Percentiles rank a stretch among this genome's conserved stretches.
These are phyloP conservation scores for Cercophora samala DNA, from an alignment of 495 filamentous ascomycete species.

Conservation along the genomic window DNA sequence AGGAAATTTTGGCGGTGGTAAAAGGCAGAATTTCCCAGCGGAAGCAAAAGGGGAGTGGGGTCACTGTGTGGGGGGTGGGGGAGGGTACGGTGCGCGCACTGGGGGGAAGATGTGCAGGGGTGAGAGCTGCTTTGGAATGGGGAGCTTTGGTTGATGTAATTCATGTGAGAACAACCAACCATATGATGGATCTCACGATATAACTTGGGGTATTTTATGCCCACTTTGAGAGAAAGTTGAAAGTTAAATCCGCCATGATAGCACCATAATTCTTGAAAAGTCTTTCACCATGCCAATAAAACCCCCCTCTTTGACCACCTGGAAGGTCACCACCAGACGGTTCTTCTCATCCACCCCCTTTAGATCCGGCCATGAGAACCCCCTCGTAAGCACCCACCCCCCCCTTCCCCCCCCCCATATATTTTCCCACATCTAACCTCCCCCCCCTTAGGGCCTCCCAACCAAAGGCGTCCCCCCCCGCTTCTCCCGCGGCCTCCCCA, in stretches of 20 bases:
- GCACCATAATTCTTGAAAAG: neutral
- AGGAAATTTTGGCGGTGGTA: constrained; percentile 49
- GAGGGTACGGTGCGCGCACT: neutral
- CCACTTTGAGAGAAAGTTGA: neutral
- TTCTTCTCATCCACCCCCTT: constrained; percentile 35
- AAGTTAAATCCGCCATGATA: neutral
- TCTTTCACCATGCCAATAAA: constrained; percentile 35
- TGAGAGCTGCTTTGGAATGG: neutral
- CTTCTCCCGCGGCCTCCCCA: constrained; percentile 79
- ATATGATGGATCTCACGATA: neutral
- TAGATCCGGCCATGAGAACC: constrained; percentile 75
- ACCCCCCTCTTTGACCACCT: constrained; percentile 47
- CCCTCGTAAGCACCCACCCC: constrained; percentile 55
- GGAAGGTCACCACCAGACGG: constrained; percentile 64
- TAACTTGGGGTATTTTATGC: neutral
- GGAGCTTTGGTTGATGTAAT: neutral
- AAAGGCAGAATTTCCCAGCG: constrained; percentile 39
- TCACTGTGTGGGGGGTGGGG: neutral
- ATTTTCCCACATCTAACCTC: constrained; percentile 16
- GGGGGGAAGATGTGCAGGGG: constrained; percentile 3
- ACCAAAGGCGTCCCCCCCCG: constrained; percentile 73
- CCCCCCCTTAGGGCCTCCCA: constrained; percentile 66
- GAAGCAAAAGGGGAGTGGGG: neutral
- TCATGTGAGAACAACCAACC: neutral
- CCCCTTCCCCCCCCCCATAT: neutral